Conservation (phyloP, 768 basidiomycete species). For the Hortiboletus flavorubellus region DNA sequence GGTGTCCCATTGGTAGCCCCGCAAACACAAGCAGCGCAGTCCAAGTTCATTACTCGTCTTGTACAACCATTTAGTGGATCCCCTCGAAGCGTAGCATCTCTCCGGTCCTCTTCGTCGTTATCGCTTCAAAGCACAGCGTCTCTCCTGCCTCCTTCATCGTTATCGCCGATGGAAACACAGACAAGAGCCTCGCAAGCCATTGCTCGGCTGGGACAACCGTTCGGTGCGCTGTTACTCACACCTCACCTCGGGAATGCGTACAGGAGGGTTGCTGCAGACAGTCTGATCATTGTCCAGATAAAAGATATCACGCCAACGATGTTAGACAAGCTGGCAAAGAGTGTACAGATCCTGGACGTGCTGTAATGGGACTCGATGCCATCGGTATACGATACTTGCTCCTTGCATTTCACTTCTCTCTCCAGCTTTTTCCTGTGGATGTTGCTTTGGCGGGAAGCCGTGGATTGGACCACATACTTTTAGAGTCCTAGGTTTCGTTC, state of each 20-base stretch:
- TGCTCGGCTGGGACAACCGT: not conserved
- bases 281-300: not conserved
- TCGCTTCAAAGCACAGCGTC: not conserved
- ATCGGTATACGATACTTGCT: too few relatives aligned
- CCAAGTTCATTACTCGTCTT: not conserved
- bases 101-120: too few relatives aligned
- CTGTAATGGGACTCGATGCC: not conserved
- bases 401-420: too few relatives aligned
- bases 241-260: not conserved
- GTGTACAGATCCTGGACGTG: not conserved
- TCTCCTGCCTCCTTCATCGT: not conserved
- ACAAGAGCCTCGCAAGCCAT: not conserved
- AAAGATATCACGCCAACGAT: not conserved
- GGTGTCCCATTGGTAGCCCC: too few relatives aligned
- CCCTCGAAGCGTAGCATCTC: too few relatives aligned
- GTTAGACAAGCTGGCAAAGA: not conserved
- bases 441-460: too few relatives aligned
- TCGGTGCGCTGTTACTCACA: not conserved
- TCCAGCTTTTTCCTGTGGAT: too few relatives aligned
- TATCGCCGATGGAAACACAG: not conserved
- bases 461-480: too few relatives aligned
- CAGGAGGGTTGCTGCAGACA: not conserved
- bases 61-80: not conserved
- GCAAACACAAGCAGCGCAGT: not conserved
- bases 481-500: too few relatives aligned